Percentiles rank a stretch among this genome's conserved stretches.
Evolutionary conservation across 495 filamentous ascomycete species (phyloP).

Genomic region (Neurospora sublineolata): DNA sequence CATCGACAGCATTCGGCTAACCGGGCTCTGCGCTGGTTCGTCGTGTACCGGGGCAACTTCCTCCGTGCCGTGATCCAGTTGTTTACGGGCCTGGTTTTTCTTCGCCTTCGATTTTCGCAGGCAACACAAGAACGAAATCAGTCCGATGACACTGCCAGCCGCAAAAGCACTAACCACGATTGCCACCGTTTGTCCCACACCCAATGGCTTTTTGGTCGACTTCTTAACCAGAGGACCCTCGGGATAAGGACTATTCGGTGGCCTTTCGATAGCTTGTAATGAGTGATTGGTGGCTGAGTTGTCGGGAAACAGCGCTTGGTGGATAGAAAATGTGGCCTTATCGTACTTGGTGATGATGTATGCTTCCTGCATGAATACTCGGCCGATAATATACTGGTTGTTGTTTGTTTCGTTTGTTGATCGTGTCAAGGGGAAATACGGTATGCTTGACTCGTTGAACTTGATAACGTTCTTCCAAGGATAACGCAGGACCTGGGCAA

Average conservation of each 20-base stretch:
- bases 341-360: slow-evolving; percentile 61
- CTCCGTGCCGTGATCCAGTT: slow-evolving; percentile 17
- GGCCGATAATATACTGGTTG: slow-evolving; percentile 54
- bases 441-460: slow-evolving; percentile 30
- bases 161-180: slow-evolving; percentile 34
- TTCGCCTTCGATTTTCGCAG: slow-evolving; percentile 19
- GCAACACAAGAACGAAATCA: slow-evolving; percentile 23
- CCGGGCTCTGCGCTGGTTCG: slow-evolving; percentile 16
- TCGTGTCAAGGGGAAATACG: slow-evolving; percentile 52
- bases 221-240: slow-evolving; percentile 9
- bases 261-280: slow-evolving; percentile 37
- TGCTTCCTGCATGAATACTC: slow-evolving; percentile 58
- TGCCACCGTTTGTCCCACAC: slow-evolving; percentile 24
- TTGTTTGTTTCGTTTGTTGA: slow-evolving; percentile 29
- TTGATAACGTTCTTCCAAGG: slow-evolving; percentile 42
- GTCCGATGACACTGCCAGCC: slow-evolving; percentile 28
- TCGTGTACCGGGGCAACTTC: slow-evolving; percentile 10
- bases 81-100: slow-evolving; percentile 7
- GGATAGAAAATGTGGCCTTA: slow-evolving; percentile 45
- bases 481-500: slow-evolving; percentile 46
- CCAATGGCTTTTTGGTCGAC: slow-evolving; percentile 26
- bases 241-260: slow-evolving; percentile 35
- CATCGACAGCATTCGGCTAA: slow-evolving; percentile 23
- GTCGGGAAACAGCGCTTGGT: slow-evolving; percentile 42
- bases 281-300: slow-evolving; percentile 32